Base-by-base conservation (phyloP, 345 rosid species). In the Hibiscus mutabilis region DNA sequence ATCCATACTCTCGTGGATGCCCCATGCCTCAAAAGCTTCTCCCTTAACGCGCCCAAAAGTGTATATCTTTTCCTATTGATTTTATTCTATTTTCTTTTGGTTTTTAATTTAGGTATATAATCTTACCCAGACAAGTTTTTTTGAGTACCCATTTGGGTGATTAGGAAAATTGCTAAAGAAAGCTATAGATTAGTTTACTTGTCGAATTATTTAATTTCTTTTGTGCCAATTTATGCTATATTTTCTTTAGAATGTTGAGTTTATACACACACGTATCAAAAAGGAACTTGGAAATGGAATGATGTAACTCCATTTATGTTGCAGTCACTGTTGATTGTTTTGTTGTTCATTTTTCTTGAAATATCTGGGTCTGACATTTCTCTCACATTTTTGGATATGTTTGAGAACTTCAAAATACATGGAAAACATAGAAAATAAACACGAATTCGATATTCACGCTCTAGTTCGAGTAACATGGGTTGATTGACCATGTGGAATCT, bases 31-130 rank as follows among this genome's bases (percentile, higher is more conserved):
- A 78, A 83, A 21, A 78, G 81, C 55, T 81, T 89, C 77, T 78
- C 88, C 69, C 79, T 87, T 21, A 27, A 79, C 69, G 81, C 89
- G 57, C 90, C 97, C 62, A 90, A 85, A 78, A 58, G 59, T 55
- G 97, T 91, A 78, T 78, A 84, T 65, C 1, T 47, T 29, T 61
- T 37, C 27, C 1, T 18, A 0, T 7, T 37, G 15, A 5, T 37
- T 73, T 49, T 0, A 35, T 73, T 59, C 5, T 49, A n/a, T 25
- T 5, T 63, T 13, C 21, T 9, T 53, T 60, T 52, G 57, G 6
- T 9, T 67, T 71, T 66, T 15, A 4, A 15, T 25, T 31, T 33
- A 0, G 56, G 29, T 74, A 42, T 40, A 67, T 71, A 4, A 60
- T 42, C 10, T 42, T 42, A 35, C 47, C 73, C 67, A 35, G 18